A percentile compares a stretch with the other conserved stretches of the same genome.
phyloP scores from a whole-genome alignment of 2,329 filamentous ascomycete species.

The Eurotiales sp. region DNA sequence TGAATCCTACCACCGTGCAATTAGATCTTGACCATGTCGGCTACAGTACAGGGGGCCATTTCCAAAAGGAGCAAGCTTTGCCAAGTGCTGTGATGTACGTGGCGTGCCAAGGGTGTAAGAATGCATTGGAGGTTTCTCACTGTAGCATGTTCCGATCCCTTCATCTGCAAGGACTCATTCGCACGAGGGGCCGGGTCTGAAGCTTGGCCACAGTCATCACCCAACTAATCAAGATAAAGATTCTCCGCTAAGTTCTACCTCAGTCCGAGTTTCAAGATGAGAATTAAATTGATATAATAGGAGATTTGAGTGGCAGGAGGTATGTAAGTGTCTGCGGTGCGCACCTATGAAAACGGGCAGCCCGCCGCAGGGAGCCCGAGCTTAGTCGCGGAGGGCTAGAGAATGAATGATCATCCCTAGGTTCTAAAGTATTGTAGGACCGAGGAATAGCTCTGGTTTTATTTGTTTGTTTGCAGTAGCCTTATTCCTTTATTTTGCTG shows the following conservation, averaged over 20 bases:
- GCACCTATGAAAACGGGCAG: background rate
- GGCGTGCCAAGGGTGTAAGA: conserved; percentile 13
- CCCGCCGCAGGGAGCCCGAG: too few species aligned
- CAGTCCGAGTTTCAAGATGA: background rate
- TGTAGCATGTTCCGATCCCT: background rate
- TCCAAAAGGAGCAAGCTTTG: too few species aligned
- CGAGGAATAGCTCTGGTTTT: conserved; percentile 1
- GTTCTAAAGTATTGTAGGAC: background rate
- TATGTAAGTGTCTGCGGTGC: background rate
- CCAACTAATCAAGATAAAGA: background rate
- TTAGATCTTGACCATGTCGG: background rate
- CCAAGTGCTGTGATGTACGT: conserved; percentile 9
- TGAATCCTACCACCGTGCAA: background rate
- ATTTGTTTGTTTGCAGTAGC: too few species aligned
- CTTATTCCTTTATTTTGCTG: background rate
- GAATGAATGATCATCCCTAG: conserved; percentile 7
- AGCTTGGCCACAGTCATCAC: background rate
- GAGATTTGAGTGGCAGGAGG: too few species aligned
- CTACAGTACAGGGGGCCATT: background rate
- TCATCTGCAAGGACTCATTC: conserved; percentile 14
- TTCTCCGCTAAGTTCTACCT: background rate
- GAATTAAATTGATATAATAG: too few species aligned
- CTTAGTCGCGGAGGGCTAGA: background rate
- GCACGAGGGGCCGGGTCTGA: conserved; percentile 7
- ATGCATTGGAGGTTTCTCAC: conserved; percentile 9